These are phyloP conservation scores for Saccharomycopsis phalli DNA, from an alignment of 1,139 yeast species.

Conservation along the genomic window DNA sequence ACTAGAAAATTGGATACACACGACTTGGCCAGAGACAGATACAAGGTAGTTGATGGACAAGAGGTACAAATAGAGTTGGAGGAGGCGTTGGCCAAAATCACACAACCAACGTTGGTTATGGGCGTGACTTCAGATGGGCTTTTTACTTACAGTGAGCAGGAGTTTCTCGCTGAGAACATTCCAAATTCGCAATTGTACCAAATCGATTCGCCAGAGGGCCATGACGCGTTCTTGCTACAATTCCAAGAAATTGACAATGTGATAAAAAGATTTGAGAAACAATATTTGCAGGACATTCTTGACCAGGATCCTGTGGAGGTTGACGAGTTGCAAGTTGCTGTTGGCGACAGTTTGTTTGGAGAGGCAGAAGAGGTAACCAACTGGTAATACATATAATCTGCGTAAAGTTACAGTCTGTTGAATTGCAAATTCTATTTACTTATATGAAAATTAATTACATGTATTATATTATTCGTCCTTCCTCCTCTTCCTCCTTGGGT, in stretches of 20 bases:
- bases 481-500: background rate
- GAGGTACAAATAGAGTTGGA: conserved; percentile 26
- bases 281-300: conserved; percentile 49
- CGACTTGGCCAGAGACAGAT: conserved; percentile 76
- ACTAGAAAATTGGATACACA: conserved; percentile 92
- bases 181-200: conserved; percentile 61
- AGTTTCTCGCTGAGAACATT: conserved; percentile 64
- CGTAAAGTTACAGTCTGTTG: too few species aligned
- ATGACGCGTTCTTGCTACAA: conserved; percentile 90
- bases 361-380: conserved; percentile 90
- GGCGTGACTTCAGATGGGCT: conserved; percentile 91
- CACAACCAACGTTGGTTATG: conserved; percentile 71
- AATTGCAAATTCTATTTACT: too few species aligned
- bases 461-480: conserved; percentile 23
- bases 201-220: conserved; percentile 93
- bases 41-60: conserved; percentile 21
- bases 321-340: conserved; percentile 35
- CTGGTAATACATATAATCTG: conserved; percentile 68
- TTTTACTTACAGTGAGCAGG: conserved; percentile 88
- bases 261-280: conserved; percentile 55
- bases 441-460: too few species aligned
- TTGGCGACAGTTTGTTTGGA: conserved; percentile 72
- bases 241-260: conserved; percentile 71
- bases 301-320: conserved; percentile 31
- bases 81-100: conserved; percentile 46